Conservation (phyloP, 2,329 filamentous ascomycete genomes). For the Exophiala sideris region DNA sequence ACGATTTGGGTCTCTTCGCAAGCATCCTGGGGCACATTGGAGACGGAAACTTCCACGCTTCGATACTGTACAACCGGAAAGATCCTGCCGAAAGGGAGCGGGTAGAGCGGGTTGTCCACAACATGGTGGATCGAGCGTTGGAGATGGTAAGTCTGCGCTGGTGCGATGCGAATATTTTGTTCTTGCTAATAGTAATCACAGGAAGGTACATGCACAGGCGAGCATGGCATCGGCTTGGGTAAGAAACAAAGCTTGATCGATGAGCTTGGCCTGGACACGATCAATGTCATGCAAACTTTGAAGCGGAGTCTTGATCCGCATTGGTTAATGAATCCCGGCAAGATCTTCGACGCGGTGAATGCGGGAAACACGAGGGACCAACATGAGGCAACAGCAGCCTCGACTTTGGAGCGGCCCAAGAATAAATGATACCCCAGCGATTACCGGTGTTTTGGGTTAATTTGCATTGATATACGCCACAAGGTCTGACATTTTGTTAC, state of each 20-base stretch:
- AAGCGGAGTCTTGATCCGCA: slow-evolving; percentile 76
- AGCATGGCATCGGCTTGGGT: slow-evolving; percentile 80
- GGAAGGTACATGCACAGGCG: slow-evolving; percentile 50
- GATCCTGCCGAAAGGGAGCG: slow-evolving; percentile 67
- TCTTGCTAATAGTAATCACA: slow-evolving; percentile 21
- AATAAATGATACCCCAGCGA: background rate
- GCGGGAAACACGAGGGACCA: slow-evolving; percentile 5
- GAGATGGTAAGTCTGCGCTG: slow-evolving; percentile 82
- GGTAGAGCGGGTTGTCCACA: slow-evolving; percentile 77
- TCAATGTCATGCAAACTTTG: slow-evolving; percentile 79
- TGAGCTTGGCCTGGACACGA: slow-evolving; percentile 77
- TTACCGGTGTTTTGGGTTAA: background rate
- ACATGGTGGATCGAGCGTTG: slow-evolving; percentile 85
- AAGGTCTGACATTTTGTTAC: no score
- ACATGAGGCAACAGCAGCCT: slow-evolving; percentile 19
- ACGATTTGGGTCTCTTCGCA: slow-evolving; percentile 79
- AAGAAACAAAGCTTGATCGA: slow-evolving; percentile 77
- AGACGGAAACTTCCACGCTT: slow-evolving; percentile 92
- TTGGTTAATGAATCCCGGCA: slow-evolving; percentile 89
- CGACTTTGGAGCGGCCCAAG: slow-evolving; percentile 16
- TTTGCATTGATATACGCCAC: background rate
- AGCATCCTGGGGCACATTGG: slow-evolving; percentile 87
- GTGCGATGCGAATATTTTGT: background rate
- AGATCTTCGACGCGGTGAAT: slow-evolving; percentile 70
- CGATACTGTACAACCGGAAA: slow-evolving; percentile 77